These are phyloP conservation scores for Cymbopogon citratus DNA, from an alignment of 176 grass and related monocot species.

Conservation along the genomic window DNA sequence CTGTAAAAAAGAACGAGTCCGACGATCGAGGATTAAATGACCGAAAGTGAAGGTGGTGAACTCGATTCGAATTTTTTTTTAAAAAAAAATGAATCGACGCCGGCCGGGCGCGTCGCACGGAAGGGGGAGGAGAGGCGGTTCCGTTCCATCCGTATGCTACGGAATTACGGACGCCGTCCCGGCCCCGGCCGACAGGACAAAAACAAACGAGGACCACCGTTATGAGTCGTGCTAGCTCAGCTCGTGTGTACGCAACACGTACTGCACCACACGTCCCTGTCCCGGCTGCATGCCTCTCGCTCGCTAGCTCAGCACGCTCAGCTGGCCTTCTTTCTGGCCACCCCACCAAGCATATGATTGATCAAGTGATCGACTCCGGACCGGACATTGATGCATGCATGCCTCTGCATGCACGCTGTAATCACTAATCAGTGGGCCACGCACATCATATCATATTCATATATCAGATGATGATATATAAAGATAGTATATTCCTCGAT, in stretches of 20 bases:
- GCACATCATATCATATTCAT: too few species aligned
- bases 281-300: not conserved
- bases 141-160: conserved; percentile 26
- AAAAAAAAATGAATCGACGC: too few species aligned
- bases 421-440: too few species aligned
- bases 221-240: not conserved
- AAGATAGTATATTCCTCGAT: too few species aligned
- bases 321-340: not conserved
- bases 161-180: conserved; percentile 15
- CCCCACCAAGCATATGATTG: not conserved
- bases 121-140: not conserved
- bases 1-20: too few species aligned
- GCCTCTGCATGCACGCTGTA: too few species aligned
- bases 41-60: too few species aligned
- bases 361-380: too few species aligned
- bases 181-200: not conserved
- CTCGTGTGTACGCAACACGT: not conserved
- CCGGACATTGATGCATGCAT: not conserved
- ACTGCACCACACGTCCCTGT: not conserved
- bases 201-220: not conserved
- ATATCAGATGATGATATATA: too few species aligned
- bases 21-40: too few species aligned
- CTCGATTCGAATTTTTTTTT: not conserved
- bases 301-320: not conserved
- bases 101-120: too few species aligned